A percentile compares a stretch with the other conserved stretches of the same genome.
Evolutionary conservation across 768 basidiomycete species (phyloP).

Genomic region (Leccinum obscurum): DNA sequence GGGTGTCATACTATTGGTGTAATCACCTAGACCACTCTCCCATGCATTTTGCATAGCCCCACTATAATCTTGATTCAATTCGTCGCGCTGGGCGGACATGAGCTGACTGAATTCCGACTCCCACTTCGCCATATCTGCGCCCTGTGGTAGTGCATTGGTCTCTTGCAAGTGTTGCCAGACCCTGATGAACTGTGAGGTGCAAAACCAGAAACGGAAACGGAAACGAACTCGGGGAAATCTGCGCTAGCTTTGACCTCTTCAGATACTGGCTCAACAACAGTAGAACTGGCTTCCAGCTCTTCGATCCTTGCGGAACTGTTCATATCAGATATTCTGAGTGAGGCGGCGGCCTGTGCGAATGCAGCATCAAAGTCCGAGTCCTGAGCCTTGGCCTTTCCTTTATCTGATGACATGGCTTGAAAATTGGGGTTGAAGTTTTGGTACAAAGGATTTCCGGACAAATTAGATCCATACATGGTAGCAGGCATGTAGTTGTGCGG

Average conservation of each 20-base stretch:
- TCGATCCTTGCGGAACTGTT: constrained; percentile 49
- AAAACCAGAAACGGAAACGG: not conserved
- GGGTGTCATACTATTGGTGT: constrained; percentile 34
- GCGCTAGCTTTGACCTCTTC: constrained; percentile 27
- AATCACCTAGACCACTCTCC: constrained; percentile 54
- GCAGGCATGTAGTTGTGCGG: constrained; percentile 38
- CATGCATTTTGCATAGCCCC: constrained; percentile 62
- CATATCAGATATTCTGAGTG: constrained; percentile 42
- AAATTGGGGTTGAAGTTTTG: constrained; percentile 30
- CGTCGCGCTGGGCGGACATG: constrained; percentile 68
- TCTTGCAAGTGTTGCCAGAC: constrained; percentile 63
- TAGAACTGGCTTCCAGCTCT: constrained; percentile 48
- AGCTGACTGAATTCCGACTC: constrained; percentile 81
- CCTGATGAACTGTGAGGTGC: constrained; percentile 36
- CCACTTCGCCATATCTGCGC: constrained; percentile 74
- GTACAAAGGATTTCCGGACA: constrained; percentile 37
- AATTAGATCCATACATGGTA: constrained; percentile 33
- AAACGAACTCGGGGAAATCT: constrained; percentile 57
- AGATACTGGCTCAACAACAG: constrained; percentile 43
- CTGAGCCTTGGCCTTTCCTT: constrained; percentile 78
- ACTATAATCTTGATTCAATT: constrained; percentile 63
- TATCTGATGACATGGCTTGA: constrained; percentile 31
- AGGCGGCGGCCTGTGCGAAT: constrained; percentile 66
- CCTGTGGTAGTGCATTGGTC: constrained; percentile 54
- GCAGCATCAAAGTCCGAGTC: constrained; percentile 86